phyloP scores from a whole-genome alignment of 345 rosid species.

The Rhizophora mangle region DNA sequence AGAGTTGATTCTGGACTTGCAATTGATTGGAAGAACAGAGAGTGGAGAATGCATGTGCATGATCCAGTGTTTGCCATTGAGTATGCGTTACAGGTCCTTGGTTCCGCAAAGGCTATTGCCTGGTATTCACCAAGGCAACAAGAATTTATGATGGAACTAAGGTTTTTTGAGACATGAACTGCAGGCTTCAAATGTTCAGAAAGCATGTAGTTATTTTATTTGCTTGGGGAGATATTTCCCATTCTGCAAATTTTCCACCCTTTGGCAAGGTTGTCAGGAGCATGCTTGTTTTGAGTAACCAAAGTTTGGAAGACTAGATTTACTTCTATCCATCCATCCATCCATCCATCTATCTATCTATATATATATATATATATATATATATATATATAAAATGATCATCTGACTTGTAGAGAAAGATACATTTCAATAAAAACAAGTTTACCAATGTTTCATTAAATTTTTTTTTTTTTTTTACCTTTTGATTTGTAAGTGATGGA shows the following conservation, averaged over 20 bases:
- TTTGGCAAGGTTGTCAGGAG: too few species aligned
- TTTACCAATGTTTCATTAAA: too few species aligned
- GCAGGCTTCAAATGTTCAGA: not conserved
- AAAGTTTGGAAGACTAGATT: too few species aligned
- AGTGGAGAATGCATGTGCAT: conserved; percentile 34
- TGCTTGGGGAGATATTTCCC: not conserved
- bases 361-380: too few species aligned
- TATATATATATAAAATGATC: too few species aligned
- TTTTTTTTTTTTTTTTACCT: too few species aligned
- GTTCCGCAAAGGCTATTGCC: conserved; percentile 85
- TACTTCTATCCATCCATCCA: too few species aligned
- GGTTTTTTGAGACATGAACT: conserved; percentile 61
- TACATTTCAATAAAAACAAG: too few species aligned
- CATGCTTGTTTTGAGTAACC: too few species aligned
- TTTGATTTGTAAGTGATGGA: too few species aligned
- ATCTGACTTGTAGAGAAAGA: too few species aligned
- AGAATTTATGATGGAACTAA: conserved; percentile 87
- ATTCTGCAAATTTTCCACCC: not conserved
- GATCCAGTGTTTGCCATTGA: conserved; percentile 79
- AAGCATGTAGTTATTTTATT: not conserved
- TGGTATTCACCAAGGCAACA: conserved; percentile 84
- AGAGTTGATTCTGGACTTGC: conserved; percentile 69
- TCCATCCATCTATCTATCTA: too few species aligned
- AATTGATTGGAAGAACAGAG: conserved; percentile 49
- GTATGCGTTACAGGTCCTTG: conserved; percentile 82